Evolutionary conservation across 2,329 filamentous ascomycete genomes (phyloP).

Genomic region (Plenodomus biglobosus): DNA sequence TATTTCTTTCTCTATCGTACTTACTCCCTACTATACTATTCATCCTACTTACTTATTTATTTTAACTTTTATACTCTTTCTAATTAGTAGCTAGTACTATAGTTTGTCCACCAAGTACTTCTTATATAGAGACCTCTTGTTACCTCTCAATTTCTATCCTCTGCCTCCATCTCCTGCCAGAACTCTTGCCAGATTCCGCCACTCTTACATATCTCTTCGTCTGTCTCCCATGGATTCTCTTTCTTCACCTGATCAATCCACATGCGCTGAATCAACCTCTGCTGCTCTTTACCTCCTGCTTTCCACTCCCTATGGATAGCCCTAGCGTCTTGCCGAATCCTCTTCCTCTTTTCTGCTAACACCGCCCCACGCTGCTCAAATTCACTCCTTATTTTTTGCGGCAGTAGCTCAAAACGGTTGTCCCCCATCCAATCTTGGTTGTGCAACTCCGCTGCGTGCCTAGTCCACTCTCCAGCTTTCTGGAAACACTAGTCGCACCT

Average conservation of each 20-base stretch:
- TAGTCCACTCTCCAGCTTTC: slow-evolving; percentile 16
- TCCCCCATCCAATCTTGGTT: slow-evolving; percentile 2
- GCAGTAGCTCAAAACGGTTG: neutral
- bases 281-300: neutral
- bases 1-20: too few species aligned
- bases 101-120: too few species aligned
- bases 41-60: too few species aligned
- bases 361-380: neutral
- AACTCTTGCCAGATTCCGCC: too few species aligned
- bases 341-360: neutral
- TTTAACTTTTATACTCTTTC: too few species aligned
- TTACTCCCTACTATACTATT: too few species aligned
- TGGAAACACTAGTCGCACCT: slow-evolving; percentile 12
- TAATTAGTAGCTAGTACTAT: too few species aligned
- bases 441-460: slow-evolving; percentile 15
- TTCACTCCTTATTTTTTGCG: neutral
- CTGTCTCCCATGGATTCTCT: neutral
- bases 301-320: neutral
- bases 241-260: neutral
- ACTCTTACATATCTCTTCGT: too few species aligned
- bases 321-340: neutral
- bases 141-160: too few species aligned
- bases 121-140: too few species aligned
- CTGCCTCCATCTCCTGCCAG: too few species aligned
- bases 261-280: neutral